Conservation (phyloP, 192 early-diverging fungal species). For the Backusella liffmaniae region DNA sequence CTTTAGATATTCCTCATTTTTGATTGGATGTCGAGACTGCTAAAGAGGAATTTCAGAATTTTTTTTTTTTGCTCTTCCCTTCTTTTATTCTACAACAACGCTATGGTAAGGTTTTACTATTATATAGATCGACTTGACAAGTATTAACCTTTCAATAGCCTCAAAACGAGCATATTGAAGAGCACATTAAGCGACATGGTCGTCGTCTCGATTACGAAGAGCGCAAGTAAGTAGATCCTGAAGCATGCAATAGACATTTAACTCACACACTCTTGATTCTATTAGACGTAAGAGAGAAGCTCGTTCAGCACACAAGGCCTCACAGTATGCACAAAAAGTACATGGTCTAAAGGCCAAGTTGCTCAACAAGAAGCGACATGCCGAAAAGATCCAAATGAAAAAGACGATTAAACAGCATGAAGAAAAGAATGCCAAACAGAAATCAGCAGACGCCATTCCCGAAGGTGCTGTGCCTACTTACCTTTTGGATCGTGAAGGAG, state of each 20-base stretch:
- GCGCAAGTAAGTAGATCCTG: conserved; percentile 63
- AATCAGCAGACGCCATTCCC: conserved; percentile 84
- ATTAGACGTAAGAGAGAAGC: conserved; percentile 92
- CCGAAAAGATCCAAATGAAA: conserved; percentile 99
- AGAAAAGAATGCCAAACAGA: conserved; percentile 94
- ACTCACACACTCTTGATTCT: background rate
- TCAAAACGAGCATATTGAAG: conserved; percentile 99
- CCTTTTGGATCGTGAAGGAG: conserved; percentile 96
- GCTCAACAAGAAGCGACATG: conserved; percentile 97
- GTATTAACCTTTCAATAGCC: conserved; percentile 35
- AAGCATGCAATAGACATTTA: background rate
- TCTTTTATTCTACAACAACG: background rate
- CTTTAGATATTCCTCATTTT: background rate
- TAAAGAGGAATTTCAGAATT: background rate
- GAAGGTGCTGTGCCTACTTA: conserved; percentile 98
- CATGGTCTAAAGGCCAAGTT: conserved; percentile 98
- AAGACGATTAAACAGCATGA: conserved; percentile 99
- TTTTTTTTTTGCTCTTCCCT: conserved; percentile 5
- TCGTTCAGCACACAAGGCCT: conserved; percentile 86
- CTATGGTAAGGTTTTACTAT: background rate
- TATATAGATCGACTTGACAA: background rate
- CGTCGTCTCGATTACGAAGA: conserved; percentile 93
- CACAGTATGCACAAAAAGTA: conserved; percentile 93
- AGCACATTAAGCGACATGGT: conserved; percentile 95
- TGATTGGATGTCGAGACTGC: background rate